Evolutionary conservation across 176 grass and related monocot species (phyloP), one percentile per base, ranked within the genome.

Genomic region (Musa schizocarpa): DNA sequence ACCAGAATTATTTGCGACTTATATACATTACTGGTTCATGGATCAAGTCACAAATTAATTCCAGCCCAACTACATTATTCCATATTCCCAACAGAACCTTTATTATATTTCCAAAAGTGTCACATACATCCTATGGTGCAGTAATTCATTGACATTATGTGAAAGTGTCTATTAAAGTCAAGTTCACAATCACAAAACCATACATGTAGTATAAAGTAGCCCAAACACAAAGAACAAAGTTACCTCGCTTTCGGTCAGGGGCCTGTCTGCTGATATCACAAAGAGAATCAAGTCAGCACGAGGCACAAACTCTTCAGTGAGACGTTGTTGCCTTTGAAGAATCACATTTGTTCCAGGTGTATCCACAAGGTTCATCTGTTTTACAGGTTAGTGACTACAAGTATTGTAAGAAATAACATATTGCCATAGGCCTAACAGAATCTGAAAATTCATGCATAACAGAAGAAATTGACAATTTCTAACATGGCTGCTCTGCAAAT

Each of bases 291-390:
- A 86, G 81, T 99, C 95, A 84, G 95, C 90, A 80, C 84, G 84
- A 10, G 95, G 95, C 21, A 99, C 90, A 50, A 94, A 99, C 80
- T 99, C 95, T 87, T 99, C 95, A 74, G 95, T 99, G 76, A 99
- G 95, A 51, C 82, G 86, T 80, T 99, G 95, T 81, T 99, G 95
- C 76, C 95, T 94, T 79, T 94, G 95, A 74, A 99, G 90, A 87
- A 99, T 99, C 43, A 99, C 95, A 89, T 99, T 99, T 82, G 95
- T 99, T 86, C 95, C 95, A 74, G 90, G 95, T 56, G 95, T 99
- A 86, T 99, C 95, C 53, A 99, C 95, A 77, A 94, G 80, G 79
- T 89, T 99, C 90, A 99, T 99, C 95, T 99, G 86, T 85, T 83
- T 61, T 74, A 79, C 57, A 71, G 74, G 76, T 66, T 11, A 80